Base-by-base conservation (phyloP, 495 filamentous ascomycete species). In the Aspergillus saccharolyticus region DNA sequence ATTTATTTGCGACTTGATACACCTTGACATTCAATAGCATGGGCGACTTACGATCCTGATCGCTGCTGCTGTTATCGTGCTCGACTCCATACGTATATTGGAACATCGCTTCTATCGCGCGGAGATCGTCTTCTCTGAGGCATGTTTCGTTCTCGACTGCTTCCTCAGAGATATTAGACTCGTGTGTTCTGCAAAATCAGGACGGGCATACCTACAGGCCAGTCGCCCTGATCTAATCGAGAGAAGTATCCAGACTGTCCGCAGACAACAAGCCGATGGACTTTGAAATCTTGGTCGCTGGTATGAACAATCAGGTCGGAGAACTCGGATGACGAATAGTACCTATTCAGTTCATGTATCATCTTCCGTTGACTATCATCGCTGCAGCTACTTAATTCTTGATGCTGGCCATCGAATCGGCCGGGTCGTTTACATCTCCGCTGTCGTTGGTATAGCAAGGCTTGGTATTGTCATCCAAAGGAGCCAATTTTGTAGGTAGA, bases 1-100 rank as follows among this genome's bases (percentile, higher is more conserved):
- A 78, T 50, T 77, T 78, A 53, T 79, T 72, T 3, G 70, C 75
- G 21, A 76, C 66, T 4, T 68, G 54, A 50, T 78, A 81, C n/a
- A 76, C 62, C n/a, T 66, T 63, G 19, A 69, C 59, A 53, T 76
- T 64, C 55, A 72, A 66, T 5, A 71, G 39, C 24, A 73, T 48
- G 24, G 61, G 45, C 12, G 53, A 63, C 9, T 43, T 44, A 24
- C 54, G 53, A 39, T 62, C 61, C 16, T 60, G 60, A 24, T 61
- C 28, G 52, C 56, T 62, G 43, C 58, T 58, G 43, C 64, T 67
- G 52, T 44, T 60, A 39, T 66, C 52, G 46, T 67, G 64, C 14
- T 65, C 61, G 21, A 62, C 51, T 28, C 56, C 55, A 53, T 75
- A 74, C 39, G 74, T 58, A 56, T 65, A 74, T 18, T 62, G 48